phyloP scores from a whole-genome alignment of 306 rosid genomes.

The Vachellia pachyceras region DNA sequence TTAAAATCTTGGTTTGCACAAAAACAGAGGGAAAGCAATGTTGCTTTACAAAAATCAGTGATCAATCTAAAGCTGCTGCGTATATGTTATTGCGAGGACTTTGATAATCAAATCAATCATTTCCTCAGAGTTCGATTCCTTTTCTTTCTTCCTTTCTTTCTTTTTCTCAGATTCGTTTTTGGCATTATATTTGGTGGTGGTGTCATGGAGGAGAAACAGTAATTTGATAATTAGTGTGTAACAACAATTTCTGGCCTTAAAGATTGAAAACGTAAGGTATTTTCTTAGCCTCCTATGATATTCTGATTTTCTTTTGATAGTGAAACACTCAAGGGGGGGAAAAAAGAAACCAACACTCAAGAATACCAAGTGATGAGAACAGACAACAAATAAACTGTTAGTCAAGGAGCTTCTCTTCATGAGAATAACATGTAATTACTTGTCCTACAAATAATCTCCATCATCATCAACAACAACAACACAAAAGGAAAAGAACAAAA shows the following conservation, averaged over 20 bases:
- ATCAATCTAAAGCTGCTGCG: background rate
- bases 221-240: slow-evolving; percentile 23
- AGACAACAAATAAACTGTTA: background rate
- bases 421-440: slow-evolving; percentile 48
- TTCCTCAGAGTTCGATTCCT: background rate
- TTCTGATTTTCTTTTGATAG: background rate
- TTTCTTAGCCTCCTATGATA: slow-evolving; percentile 32
- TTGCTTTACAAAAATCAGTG: background rate
- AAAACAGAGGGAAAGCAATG: background rate
- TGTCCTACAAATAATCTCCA: slow-evolving; percentile 39
- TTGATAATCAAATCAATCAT: background rate
- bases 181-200: slow-evolving; percentile 22
- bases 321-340: too few species aligned
- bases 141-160: background rate
- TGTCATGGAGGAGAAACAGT: slow-evolving; percentile 34
- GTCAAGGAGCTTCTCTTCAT: slow-evolving; percentile 51
- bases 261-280: slow-evolving; percentile 39
- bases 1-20: background rate
- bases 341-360: background rate
- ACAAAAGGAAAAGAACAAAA: slow-evolving; percentile 20
- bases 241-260: slow-evolving; percentile 24
- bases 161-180: background rate
- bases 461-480: background rate
- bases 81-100: background rate
- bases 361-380: slow-evolving; percentile 28